Conservation (phyloP, 345 rosid genomes). For the Pelargonium nanum region DNA sequence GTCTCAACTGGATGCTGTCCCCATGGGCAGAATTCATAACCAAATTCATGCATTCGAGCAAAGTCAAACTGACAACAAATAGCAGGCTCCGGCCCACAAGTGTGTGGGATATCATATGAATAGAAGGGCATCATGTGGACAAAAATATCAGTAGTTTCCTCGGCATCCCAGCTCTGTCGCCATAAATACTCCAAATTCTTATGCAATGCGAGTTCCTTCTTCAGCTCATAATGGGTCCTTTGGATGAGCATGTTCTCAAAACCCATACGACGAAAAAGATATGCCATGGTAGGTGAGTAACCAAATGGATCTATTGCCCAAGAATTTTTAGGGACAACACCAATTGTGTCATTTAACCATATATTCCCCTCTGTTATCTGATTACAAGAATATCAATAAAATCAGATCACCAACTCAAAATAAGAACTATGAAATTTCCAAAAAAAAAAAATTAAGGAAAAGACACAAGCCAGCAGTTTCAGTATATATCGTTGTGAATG, state of each 20-base stretch:
- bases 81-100: conserved; percentile 99
- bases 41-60: conserved; percentile 52
- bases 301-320: conserved; percentile 99
- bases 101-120: conserved; percentile 94
- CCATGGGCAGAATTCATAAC: conserved; percentile 87
- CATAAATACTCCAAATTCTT: conserved; percentile 87
- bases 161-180: conserved; percentile 97
- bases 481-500: background rate
- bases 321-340: conserved; percentile 82
- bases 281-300: conserved; percentile 95
- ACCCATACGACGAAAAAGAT: conserved; percentile 95
- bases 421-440: background rate
- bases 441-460: background rate
- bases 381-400: background rate
- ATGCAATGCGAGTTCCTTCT: conserved; percentile 84
- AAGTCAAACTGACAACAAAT: conserved; percentile 97
- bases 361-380: conserved; percentile 91
- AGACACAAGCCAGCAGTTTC: background rate
- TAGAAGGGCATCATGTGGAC: conserved; percentile 99
- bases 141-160: conserved; percentile 88
- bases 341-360: conserved; percentile 91
- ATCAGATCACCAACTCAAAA: background rate
- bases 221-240: conserved; percentile 96
- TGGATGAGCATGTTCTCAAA: conserved; percentile 98
- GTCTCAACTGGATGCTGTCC: conserved; percentile 61